A percentile compares a stretch with the other conserved stretches of the same genome.
These are phyloP conservation scores for Claviceps purpurea DNA, from an alignment of 2,329 filamentous ascomycete genomes.

Conservation along the genomic window DNA sequence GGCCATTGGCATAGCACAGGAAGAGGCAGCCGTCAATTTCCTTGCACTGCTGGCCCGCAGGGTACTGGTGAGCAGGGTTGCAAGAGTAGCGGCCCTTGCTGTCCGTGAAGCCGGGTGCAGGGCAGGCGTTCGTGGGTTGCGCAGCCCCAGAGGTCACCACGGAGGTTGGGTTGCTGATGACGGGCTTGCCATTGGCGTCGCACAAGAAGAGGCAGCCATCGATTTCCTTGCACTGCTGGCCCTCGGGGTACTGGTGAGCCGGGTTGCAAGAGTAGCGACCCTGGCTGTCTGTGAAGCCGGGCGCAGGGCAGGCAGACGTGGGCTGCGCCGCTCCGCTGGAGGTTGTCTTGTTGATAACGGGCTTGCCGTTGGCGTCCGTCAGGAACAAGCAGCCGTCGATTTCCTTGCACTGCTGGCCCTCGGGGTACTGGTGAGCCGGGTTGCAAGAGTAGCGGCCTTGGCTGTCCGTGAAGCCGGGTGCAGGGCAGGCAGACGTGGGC, in stretches of 20 bases:
- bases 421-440: conserved; percentile 11
- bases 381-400: conserved; percentile 8
- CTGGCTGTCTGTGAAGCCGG: conserved; percentile 5
- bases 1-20: conserved; percentile 3
- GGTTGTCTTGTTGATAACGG: not conserved
- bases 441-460: conserved; percentile 11
- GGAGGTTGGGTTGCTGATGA: not conserved
- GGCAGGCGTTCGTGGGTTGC: not conserved
- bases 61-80: conserved; percentile 12
- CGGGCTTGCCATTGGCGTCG: conserved; percentile 3
- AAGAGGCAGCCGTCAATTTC: conserved; percentile 8
- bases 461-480: conserved; percentile 4
- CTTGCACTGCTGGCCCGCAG: conserved; percentile 9
- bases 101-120: conserved; percentile 4
- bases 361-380: conserved; percentile 1
- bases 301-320: not conserved
- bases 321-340: not conserved
- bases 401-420: conserved; percentile 7
- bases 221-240: conserved; percentile 8
- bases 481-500: not conserved
- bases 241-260: conserved; percentile 10
- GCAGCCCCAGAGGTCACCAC: too few species aligned
- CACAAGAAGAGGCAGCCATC: conserved; percentile 9
- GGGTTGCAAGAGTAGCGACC: conserved; percentile 13
- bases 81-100: conserved; percentile 10